Base-by-base conservation (phyloP, 2,329 filamentous ascomycete species). In the Myriosclerotinia curreyana region DNA sequence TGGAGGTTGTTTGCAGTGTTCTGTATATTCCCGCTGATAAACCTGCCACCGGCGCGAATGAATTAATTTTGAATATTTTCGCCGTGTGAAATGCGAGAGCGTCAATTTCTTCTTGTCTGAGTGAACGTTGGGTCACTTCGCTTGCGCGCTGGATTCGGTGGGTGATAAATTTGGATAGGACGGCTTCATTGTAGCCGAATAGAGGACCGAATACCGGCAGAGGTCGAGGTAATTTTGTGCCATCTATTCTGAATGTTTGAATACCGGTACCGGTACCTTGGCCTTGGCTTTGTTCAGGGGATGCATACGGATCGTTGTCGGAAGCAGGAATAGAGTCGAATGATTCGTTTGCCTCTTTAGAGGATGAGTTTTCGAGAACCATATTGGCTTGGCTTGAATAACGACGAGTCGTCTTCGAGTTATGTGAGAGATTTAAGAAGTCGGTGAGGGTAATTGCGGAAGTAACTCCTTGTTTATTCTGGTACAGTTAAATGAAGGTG, bases 251-350 rank as follows among this genome's bases (percentile, higher is more conserved):
- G 53, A 59, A 66, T 20, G 15, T 17, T 22, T 31, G 15, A 20
- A 36, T 12, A 38, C 42, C n/a, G 25, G 38, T 15, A 38, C 22
- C 51, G 25, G 38, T 15, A 38, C 22, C 51, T 62, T 53, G 49
- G n/a, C 36, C 36, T 34, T 53, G 22, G 22, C 25, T 25, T 34
- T 42, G 51, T 34, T 34, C 42, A n/a, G 51, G n/a, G 25, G 63
- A n/a, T 7, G 54, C 56, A 55, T 74, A 74, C 11, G 71, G 67
- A 59, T 74, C 72, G 55, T 51, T 36, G 60, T 73, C 71, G 44
- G 71, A 71, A 11, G 68, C 46, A 38, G 73, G 73, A 50, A 66
- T 62, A 22, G 51, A 59, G 40, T 73, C 70, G 42, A 66, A 53
- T 49, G 67, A 69, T 44, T 66, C 52, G 60, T 69, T 48, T 22